Evolutionary conservation across 176 grass and related monocot genomes (phyloP).

Genomic region (Musa acuminata): DNA sequence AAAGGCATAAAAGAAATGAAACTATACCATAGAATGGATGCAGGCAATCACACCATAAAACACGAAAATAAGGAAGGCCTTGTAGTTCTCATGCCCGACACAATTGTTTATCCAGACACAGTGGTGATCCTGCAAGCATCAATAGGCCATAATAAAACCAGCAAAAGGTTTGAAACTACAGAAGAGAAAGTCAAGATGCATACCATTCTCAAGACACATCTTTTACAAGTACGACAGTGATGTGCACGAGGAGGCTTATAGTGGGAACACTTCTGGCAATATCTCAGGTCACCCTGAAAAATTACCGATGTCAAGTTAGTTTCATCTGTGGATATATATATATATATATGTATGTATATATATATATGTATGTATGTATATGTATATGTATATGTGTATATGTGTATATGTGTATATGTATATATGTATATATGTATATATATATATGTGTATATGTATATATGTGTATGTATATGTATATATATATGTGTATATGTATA

Average conservation of each 20-base stretch:
- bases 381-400: no score
- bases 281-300: conserved; percentile 91
- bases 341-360: no score
- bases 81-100: conserved; percentile 92
- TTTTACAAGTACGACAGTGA: conserved; percentile 96
- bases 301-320: neutral
- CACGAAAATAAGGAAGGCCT: conserved; percentile 71
- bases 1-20: neutral
- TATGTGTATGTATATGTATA: no score
- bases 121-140: conserved; percentile 67
- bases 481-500: no score
- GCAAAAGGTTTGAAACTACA: neutral
- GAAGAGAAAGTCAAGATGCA: neutral
- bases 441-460: no score
- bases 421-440: no score
- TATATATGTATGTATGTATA: no score
- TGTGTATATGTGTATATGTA: no score
- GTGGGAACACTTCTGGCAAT: conserved; percentile 88
- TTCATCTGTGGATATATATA: neutral
- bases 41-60: conserved; percentile 70
- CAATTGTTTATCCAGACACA: conserved; percentile 99
- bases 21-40: conserved; percentile 69
- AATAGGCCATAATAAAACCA: neutral
- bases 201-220: conserved; percentile 96
- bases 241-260: conserved; percentile 91